These are phyloP conservation scores for Globisporangium viniferum DNA, from an alignment of 352 stramenopile genomes.

Conservation along the genomic window DNA sequence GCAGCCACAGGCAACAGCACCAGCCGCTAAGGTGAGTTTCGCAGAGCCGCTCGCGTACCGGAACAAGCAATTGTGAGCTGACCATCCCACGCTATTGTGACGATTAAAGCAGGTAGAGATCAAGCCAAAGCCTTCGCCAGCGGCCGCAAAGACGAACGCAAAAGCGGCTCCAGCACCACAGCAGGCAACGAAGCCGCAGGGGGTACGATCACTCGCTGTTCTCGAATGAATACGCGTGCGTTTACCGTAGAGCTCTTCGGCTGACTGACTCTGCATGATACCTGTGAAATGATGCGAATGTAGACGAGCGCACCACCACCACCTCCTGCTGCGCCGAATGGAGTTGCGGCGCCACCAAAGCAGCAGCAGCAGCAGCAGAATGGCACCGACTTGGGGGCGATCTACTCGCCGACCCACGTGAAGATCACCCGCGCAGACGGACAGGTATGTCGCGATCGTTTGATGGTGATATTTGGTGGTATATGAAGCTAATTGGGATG, in stretches of 20 bases:
- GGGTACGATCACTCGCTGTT: not conserved
- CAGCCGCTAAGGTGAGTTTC: slow-evolving; percentile 1
- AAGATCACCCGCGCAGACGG: slow-evolving; percentile 70
- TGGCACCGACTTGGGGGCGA: slow-evolving; percentile 31
- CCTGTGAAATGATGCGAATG: not conserved
- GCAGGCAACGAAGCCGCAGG: slow-evolving; percentile 1
- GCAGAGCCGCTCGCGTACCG: not conserved
- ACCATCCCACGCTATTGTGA: not conserved
- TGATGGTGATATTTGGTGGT: not conserved
- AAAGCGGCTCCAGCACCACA: not conserved
- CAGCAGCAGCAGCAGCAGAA: slow-evolving; percentile 3
- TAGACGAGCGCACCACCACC: slow-evolving; percentile 7
- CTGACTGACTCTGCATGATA: not conserved
- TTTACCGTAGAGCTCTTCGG: not conserved
- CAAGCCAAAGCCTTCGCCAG: slow-evolving; percentile 1
- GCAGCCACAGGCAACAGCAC: slow-evolving; percentile 8
- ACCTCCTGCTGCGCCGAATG: not conserved
- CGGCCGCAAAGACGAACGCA: not conserved
- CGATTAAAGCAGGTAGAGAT: slow-evolving; percentile 4
- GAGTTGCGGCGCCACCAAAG: not conserved
- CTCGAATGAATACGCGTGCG: not conserved
- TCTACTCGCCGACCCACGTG: slow-evolving; percentile 70
- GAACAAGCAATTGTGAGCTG: not conserved
- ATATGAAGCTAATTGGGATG: not conserved
- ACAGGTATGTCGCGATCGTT: slow-evolving; percentile 20